These are phyloP conservation scores for apple (Malus domestica) DNA, from an alignment of 306 rosid genomes.

Conservation along the genomic window ASM211411v1 NC_041793.1:33565001-33565500, in stretches of 20 bases:
- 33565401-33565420: conserved; percentile 29
- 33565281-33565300: conserved; percentile 63
- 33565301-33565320: conserved; percentile 80
- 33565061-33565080: conserved; percentile 61
- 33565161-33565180: conserved; percentile 47
- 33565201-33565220: conserved; percentile 74
- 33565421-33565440: conserved; percentile 26
- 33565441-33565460: conserved; percentile 64
- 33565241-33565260: conserved; percentile 83
- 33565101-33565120: conserved; percentile 39
- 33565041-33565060: conserved; percentile 64
- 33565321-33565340: conserved; percentile 59
- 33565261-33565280: conserved; percentile 74
- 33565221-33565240: conserved; percentile 72
- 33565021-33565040: conserved; percentile 63
- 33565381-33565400: conserved; percentile 37
- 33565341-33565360: conserved; percentile 59
- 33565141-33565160: conserved; percentile 61
- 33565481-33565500: conserved; percentile 30
- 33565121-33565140: conserved; percentile 32
- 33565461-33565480: conserved; percentile 27
- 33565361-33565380: conserved; percentile 83
- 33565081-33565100: conserved; percentile 73
- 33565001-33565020: conserved; percentile 70
- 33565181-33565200: conserved; percentile 21